Base-by-base conservation (phyloP, 1,284 basidiomycete species). In the Ustilago cynodontis region DNA sequence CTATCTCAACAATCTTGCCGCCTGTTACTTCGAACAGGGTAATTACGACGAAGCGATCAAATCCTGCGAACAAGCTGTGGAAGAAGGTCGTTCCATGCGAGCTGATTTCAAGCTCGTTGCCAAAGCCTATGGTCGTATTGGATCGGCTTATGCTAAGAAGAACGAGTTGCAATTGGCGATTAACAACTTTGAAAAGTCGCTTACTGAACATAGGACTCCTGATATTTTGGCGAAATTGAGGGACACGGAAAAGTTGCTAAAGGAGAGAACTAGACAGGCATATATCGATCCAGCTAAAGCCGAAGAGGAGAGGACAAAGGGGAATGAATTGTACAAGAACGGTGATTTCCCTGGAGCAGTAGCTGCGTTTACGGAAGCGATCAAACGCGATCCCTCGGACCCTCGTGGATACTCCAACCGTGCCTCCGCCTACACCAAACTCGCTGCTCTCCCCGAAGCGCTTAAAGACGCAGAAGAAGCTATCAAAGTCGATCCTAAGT, bases 371-470 rank as follows among this genome's bases (percentile, higher is more conserved):
- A 91, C 93, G 14, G 97, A 99, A 88, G 92, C 94, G 71, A 97
- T 99, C 89, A 98, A 98, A 88, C 92, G 97, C 59, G 92, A 94
- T 82, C 97, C 97, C 47, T 86, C 87, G 35, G 96, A 99, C 85
- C 91, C 97, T 11, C 90, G 93, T 76, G 94, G 93, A 16, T 99
- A 97, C 89, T 98, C 95, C 85, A 99, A 99, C 89, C 92, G 97
- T 62, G 94, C 97, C 18, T 93, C 94, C 33, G 95, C 95, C 22
- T 98, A 98, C 88, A 94, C 93, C 86, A 99, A 99, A 88, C 91
- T 99, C 29, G 90, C 90, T 41, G 97, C 97, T 2, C 87, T 98
- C 22, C 93, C 95, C 11, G 97, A 99, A 86, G 97, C 96, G 1
- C 90, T 99, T 83, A 98, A 98, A 87, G 97, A 99, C 84, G 92